A percentile compares a stretch with the other conserved stretches of the same genome.
Conservation (phyloP, 2,329 filamentous ascomycete genomes). For the Chrysoporthe austroafricana region DNA sequence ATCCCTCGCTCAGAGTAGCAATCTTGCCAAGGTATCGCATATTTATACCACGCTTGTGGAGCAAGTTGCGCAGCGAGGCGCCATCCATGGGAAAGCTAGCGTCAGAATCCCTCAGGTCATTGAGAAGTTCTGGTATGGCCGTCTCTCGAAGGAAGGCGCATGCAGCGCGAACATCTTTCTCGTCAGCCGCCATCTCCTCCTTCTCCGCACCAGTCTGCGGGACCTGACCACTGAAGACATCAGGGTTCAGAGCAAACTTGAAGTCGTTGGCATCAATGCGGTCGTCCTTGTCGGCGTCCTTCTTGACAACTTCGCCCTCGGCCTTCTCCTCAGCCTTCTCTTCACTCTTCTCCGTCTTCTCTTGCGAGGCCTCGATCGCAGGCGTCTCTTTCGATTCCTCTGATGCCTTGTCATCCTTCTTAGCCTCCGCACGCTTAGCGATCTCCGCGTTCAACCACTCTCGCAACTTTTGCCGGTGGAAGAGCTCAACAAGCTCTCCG, state of each 20-base stretch:
- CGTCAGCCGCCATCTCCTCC: conserved; percentile 78
- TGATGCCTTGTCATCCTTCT: conserved; percentile 37
- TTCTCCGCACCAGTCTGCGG: conserved; percentile 93
- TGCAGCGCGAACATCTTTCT: conserved; percentile 83
- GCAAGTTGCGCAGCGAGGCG: conserved; percentile 81
- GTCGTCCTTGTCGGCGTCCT: conserved; percentile 57
- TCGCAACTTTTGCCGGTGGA: conserved; percentile 83
- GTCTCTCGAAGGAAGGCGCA: conserved; percentile 77
- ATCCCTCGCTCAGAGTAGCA: conserved; percentile 69
- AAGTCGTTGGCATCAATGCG: conserved; percentile 87
- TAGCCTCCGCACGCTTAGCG: conserved; percentile 59
- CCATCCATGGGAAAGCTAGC: conserved; percentile 99
- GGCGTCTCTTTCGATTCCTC: conserved; percentile 31
- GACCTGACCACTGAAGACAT: conserved; percentile 90
- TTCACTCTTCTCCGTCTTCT: conserved; percentile 34
- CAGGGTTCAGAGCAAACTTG: conserved; percentile 87
- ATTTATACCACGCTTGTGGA: conserved; percentile 98
- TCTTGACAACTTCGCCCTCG: conserved; percentile 38
- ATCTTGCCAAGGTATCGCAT: conserved; percentile 92
- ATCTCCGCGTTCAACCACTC: conserved; percentile 85
- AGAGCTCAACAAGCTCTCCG: conserved; percentile 85
- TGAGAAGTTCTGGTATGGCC: conserved; percentile 82
- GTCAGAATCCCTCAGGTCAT: conserved; percentile 88
- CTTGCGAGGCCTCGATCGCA: conserved; percentile 19
- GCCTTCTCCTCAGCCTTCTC: conserved; percentile 41